Conservation (phyloP, 495 filamentous ascomycete genomes). For the Mytilinidion resinicola region DNA sequence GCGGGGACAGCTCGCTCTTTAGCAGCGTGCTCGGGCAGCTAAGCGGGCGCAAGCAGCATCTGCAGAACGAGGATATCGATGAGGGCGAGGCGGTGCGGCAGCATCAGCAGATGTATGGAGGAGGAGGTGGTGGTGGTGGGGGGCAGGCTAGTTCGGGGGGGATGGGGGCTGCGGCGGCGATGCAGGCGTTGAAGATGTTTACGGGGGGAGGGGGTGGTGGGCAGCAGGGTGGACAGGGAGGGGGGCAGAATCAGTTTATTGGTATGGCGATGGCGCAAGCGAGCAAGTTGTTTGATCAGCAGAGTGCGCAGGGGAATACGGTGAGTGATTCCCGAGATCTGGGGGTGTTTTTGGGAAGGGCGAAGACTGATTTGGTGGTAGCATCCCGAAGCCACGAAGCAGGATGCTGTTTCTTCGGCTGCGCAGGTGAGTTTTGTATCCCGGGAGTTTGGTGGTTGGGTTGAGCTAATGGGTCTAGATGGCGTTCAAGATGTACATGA, state of each 20-base stretch:
- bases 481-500: constrained; percentile 66
- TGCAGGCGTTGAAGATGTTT: constrained; percentile 67
- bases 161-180: constrained; percentile 56
- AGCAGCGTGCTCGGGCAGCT: constrained; percentile 44
- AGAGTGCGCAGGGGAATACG: constrained; percentile 45
- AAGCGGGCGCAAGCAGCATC: constrained; percentile 38
- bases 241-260: constrained; percentile 54
- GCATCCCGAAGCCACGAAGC: constrained; percentile 46
- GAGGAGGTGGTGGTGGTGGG: constrained; percentile 28
- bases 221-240: constrained; percentile 34
- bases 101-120: constrained; percentile 53
- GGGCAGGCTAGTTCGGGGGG: constrained; percentile 27
- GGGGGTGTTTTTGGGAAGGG: background rate
- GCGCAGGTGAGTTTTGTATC: constrained; percentile 36
- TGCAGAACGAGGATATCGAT: constrained; percentile 47
- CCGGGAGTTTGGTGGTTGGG: no score
- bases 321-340: constrained; percentile 34
- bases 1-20: constrained; percentile 45
- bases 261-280: constrained; percentile 65
- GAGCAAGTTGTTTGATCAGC: constrained; percentile 58
- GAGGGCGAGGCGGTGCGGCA: constrained; percentile 50
- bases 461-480: constrained; percentile 28
- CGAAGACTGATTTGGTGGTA: constrained; percentile 13
- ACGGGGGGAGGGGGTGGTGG: constrained; percentile 32
- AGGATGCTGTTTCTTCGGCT: constrained; percentile 53